Conservation (phyloP, 2,329 filamentous ascomycete species). For the Aureobasidium pullulans region DNA sequence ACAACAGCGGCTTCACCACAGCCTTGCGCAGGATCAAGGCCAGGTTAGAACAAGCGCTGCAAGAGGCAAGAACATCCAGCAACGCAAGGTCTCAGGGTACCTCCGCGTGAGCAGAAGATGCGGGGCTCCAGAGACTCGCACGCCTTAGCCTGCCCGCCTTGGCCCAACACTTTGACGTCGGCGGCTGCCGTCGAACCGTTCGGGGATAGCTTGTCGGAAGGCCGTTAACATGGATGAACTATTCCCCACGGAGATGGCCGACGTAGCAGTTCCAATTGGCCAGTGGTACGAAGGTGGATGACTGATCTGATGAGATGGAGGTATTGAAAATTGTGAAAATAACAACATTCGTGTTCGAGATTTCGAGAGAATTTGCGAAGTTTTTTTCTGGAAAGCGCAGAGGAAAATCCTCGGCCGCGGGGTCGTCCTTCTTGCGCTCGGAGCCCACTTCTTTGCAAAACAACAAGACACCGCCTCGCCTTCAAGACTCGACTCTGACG, state of each 20-base stretch:
- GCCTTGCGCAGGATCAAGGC: neutral
- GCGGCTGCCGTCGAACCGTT: constrained; percentile 1
- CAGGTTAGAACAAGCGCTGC: neutral
- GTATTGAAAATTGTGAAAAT: neutral
- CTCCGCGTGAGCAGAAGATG: constrained; percentile 1
- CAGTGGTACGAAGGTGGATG: neutral
- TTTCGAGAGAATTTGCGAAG: neutral
- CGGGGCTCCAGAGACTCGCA: neutral
- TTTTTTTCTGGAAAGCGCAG: neutral
- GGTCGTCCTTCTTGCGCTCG: neutral
- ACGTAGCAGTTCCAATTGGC: neutral
- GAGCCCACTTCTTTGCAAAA: neutral
- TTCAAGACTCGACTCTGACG: neutral
- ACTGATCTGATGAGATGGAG: neutral
- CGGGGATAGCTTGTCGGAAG: neutral
- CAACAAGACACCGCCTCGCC: neutral
- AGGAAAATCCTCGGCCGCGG: neutral
- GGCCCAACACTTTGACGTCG: constrained; percentile 5
- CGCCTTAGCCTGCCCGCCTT: neutral
- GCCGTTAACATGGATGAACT: neutral
- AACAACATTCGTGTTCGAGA: neutral
- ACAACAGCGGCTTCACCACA: neutral
- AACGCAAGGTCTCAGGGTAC: neutral
- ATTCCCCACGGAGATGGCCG: neutral
- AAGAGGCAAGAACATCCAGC: neutral